phyloP scores from a whole-genome alignment of 179 eudicot species.

The Heliamphora pulchella region DNA sequence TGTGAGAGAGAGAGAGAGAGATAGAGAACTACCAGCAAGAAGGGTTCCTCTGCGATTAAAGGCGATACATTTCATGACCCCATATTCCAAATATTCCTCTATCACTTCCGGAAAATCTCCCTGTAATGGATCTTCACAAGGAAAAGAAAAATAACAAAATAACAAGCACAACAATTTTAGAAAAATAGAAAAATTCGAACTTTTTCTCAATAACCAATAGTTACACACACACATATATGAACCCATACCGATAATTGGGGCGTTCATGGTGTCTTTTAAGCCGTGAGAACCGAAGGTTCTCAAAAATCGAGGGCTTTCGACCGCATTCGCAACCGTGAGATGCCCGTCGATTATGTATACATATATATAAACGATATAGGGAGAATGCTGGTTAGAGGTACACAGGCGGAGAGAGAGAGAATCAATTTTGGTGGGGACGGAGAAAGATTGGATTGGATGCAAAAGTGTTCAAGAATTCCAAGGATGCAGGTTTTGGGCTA shows the following conservation, averaged over 20 bases:
- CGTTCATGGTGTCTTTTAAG: conserved; percentile 20
- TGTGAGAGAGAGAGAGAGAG: not conserved
- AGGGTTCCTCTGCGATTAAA: conserved; percentile 96
- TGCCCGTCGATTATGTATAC: not conserved
- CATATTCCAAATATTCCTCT: conserved; percentile 90
- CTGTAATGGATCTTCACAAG: conserved; percentile 73
- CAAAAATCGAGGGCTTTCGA: not conserved
- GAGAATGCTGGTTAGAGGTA: no score
- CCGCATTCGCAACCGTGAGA: not conserved
- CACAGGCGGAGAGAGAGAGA: no score
- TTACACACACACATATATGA: not conserved
- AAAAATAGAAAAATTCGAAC: not conserved
- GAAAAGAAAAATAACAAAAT: not conserved
- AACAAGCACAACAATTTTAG: not conserved
- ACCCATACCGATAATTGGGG: conserved; percentile 26
- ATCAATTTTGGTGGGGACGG: no score
- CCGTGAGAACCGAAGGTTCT: conserved; percentile 1
- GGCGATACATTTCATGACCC: conserved; percentile 86
- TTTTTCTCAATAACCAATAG: not conserved
- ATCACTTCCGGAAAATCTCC: conserved; percentile 96
- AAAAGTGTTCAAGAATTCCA: no score
- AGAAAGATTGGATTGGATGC: no score
- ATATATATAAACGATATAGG: no score
- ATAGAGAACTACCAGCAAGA: conserved; percentile 65
- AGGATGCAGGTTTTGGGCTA: no score